Evolutionary conservation across 208 protist genomes (phyloP), one percentile per base, ranked within the genome.

Genomic region (Crithidia expoeki): DNA sequence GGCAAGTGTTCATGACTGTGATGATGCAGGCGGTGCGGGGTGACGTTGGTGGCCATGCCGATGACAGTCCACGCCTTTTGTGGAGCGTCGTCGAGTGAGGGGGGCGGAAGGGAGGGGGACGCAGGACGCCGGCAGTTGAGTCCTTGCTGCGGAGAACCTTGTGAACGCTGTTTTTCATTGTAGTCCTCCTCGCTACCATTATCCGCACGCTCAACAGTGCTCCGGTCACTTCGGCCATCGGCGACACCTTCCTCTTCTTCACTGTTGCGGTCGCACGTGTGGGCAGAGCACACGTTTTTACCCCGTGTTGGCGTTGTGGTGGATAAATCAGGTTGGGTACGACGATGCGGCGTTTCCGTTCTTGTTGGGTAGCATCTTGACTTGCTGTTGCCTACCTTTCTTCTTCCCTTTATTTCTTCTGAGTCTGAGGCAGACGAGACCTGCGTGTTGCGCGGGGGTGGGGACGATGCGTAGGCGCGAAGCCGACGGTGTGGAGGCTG

Each of bases 21-120:
- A 42, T 27, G 58, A 5, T 64, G 58, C 9, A 64, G 28, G 0
- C 58, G 58, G 42, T 64, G 58, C 0, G 58, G 52, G 30, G n/a
- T 65, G 60, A 65, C 9, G 17, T 65, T 38, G 46, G 60, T 42
- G 30, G 60, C 21, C 60, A 55, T 55, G 30, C 55, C 60, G 17
- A n/a, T 40, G 60, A 55, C 47, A 3, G 28, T 55, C 60, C 42
- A 55, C 46, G 60, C 60, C 1, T 23, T n/a, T 6, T 55, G 7
- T 1, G 6, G 23, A 12, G 11, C 46, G 2, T 40, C 46, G 12
- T 55, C 60, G 1, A 38, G 23, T 27, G 36, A 38, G 36, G 36
- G 12, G 36, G 36, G 36, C 36, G 36, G 36, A 40, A 12, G 9
- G 36, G 36, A 12, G 36, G 36, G 12, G 36, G 36, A 5, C 9